Conservation (phyloP, 768 basidiomycete species). For the Russula olivacea region DNA sequence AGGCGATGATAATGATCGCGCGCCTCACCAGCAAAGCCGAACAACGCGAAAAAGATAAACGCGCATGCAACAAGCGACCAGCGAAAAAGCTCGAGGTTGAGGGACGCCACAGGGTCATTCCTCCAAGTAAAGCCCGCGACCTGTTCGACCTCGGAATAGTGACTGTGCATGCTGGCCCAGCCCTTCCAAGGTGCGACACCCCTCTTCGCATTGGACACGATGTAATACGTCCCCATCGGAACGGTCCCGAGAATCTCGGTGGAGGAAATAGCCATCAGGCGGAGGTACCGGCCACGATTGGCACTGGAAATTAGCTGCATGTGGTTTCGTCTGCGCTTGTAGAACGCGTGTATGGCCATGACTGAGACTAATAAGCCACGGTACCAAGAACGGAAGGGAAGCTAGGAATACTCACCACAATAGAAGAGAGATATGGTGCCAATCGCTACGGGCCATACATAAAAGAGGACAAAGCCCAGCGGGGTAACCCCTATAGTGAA, state of each 20-base stretch:
- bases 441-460: constrained; percentile 27
- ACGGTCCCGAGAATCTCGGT: not conserved
- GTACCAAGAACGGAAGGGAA: not conserved
- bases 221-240: not conserved
- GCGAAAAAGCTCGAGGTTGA: not conserved
- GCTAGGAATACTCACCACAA: constrained; percentile 31
- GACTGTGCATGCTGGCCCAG: constrained; percentile 32
- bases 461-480: constrained; percentile 30
- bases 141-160: not conserved
- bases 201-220: not conserved
- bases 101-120: not conserved
- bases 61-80: not conserved
- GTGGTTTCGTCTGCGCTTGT: too few species aligned
- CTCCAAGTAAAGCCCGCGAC: not conserved
- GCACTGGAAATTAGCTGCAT: not conserved
- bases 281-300: constrained; percentile 26
- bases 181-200: constrained; percentile 31
- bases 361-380: constrained; percentile 20
- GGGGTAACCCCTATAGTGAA: constrained; percentile 34
- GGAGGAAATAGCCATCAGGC: not conserved
- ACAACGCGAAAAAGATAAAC: not conserved
- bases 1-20: not conserved
- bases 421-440: constrained; percentile 33
- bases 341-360: constrained; percentile 27
- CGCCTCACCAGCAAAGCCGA: not conserved